Evolutionary conservation across 2,329 filamentous ascomycete species (phyloP), one percentile per base, ranked within the genome.

Genomic region (Rutstroemia sp.): DNA sequence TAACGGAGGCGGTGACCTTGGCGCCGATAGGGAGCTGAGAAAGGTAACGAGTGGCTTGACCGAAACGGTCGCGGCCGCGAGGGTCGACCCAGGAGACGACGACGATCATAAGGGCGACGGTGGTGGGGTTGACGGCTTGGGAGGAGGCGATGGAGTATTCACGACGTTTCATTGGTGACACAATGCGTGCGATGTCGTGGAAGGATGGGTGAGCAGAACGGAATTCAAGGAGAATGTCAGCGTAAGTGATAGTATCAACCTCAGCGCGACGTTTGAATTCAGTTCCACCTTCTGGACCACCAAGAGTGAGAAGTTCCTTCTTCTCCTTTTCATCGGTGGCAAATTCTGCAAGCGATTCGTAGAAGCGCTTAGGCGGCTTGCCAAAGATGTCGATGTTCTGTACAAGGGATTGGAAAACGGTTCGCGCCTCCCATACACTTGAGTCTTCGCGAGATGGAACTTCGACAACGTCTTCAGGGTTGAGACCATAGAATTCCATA

Each of bases 141-240:
- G 91, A 94, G 3, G 94, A 97, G 19, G 94, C 94, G 65, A 99
- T 97, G n/a, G 90, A 96, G 80, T 99, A 99, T 75, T 99, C 94
- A 67, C 94, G 84, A 59, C 94, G 89, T 81, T 99, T 99, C 77
- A 96, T 85, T 12, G 94, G 92, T 62, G 80, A 82, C 62, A 99
- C 88, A 60, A 99, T 90, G 67, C 86, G 87, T 61, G 88, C 82
- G 57, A 99, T 86, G 65, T 97, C 91, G 69, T 91, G 83, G 83
- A 97, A 94, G 58, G 78, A 78, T 5, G 92, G 94, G 66, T 87
- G 92, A 1, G 94, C 94, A 49, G 92, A 96, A 58, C 80, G 79
- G 78, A 94, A 97, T 72, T 96, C 91, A 52, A 90, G 80, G 21
- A 99, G 79, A 38, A 99, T 79, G 68, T 99, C 94, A 42, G 91